Evolutionary conservation across 306 rosid species (phyloP).

Genomic region (Casuarina cunninghamiana): DNA sequence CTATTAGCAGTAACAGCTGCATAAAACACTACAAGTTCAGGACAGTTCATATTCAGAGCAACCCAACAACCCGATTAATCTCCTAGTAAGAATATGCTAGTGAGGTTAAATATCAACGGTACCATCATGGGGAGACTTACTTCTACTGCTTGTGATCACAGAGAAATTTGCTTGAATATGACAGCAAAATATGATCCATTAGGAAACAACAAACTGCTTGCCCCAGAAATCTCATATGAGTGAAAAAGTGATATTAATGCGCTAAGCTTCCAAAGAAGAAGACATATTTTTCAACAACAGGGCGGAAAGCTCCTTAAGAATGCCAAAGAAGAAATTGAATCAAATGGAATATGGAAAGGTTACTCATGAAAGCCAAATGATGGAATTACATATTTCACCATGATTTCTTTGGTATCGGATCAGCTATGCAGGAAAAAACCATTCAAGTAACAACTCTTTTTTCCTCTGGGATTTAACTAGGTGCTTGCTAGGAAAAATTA

Average conservation of each 20-base stretch:
- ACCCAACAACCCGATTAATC: background rate
- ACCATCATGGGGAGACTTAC: background rate
- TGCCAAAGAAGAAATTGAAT: background rate
- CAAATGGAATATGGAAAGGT: background rate
- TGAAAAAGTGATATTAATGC: background rate
- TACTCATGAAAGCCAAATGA: background rate
- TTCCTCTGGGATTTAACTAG: too few relatives aligned
- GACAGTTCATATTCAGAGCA: background rate
- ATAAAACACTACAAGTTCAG: constrained; percentile 18
- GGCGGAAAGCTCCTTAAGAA: background rate
- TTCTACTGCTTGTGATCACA: background rate
- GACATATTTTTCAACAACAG: background rate
- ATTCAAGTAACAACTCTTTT: background rate
- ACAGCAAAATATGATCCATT: background rate
- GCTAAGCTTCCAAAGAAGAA: background rate
- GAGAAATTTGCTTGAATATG: background rate
- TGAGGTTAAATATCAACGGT: background rate
- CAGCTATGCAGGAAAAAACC: background rate
- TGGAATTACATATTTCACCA: background rate
- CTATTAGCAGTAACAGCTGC: constrained; percentile 43
- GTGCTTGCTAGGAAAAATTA: background rate
- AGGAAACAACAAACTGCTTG: background rate
- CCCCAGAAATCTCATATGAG: background rate
- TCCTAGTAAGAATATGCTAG: too few relatives aligned
- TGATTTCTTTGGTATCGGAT: background rate